Evolutionary conservation across 2,329 filamentous ascomycete species (phyloP), one percentile per base, ranked within the genome.

Genomic region (Fusarium cicatricum): DNA sequence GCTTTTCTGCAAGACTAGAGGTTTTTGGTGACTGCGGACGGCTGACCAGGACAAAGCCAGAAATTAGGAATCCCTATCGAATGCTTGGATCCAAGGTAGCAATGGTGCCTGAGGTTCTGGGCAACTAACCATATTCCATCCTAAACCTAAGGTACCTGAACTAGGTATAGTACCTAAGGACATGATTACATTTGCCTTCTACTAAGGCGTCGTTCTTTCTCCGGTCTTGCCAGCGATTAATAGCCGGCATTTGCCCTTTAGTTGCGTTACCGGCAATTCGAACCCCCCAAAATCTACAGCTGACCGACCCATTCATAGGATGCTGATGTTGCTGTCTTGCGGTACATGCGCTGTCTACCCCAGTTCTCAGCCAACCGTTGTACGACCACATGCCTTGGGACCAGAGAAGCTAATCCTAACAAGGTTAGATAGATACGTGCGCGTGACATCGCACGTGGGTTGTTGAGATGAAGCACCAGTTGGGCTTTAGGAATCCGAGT

Each of bases 41-140:
- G 62, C 62, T 68, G 65, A 68, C 65, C 64, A 61, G 65, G 55
- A 51, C 63, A 50, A 55, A 40, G 37, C 42, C 50, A 67, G 65
- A 65, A 69, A 60, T 67, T 69, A 67, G 60, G 56, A 69, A 69
- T 65, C 58, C 52, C 57, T 48, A 48, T 38, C 21, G 32, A 21
- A 28, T n/a, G 34, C 33, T 29, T 49, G 40, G 48, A 40, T 16
- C 17, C 23, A 12, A 49, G 15, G 29, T 37, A 40, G 29, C 33
- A 40, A 41, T 45, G 17, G 16, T 16, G 23, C 29, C 28, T 39
- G 29, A 44, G 41, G 31, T 17, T 34, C 19, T 29, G n/a, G 21
- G 17, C 17, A 21, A 36, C 15, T 28, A 23, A 7, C 4, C n/a
- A n/a, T n/a, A 23, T 7, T 23, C 21, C 21, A 23, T 23, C 21